Percentiles rank a stretch among this genome's conserved stretches.
These are phyloP conservation scores for Naganishia sp. DNA, from an alignment of 1,284 basidiomycete genomes.

Conservation along the genomic window DNA sequence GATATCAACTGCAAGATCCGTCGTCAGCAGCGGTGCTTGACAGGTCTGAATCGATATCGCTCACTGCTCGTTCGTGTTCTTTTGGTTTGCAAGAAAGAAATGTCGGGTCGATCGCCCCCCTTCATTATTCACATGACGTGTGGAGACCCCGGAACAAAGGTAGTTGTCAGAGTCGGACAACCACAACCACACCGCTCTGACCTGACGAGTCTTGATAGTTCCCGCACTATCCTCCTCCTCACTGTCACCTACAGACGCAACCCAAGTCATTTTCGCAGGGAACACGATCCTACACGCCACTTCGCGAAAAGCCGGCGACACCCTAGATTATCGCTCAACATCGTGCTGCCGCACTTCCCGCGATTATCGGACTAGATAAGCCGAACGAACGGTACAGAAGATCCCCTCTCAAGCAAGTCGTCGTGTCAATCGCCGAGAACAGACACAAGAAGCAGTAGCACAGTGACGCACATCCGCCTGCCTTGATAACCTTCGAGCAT, in stretches of 20 bases:
- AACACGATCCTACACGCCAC: not conserved
- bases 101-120: no score
- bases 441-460: not conserved
- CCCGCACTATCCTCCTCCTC: no score
- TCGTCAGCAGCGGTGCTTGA: not conserved
- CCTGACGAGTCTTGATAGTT: no score
- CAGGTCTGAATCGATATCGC: not conserved
- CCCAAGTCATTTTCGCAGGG: not conserved
- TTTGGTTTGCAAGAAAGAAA: not conserved
- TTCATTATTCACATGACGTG: no score
- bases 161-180: no score
- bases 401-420: no score
- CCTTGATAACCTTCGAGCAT: not conserved
- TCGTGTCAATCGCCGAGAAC: no score
- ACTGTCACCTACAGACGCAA: no score
- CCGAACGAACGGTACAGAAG: no score
- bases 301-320: not conserved
- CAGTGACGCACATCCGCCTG: not conserved
- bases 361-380: slow-evolving; percentile 18
- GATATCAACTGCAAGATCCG: not conserved
- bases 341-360: not conserved
- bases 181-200: no score
- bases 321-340: slow-evolving; percentile 9
- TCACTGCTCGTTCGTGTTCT: no score
- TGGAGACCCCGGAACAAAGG: not conserved